phyloP scores from a whole-genome alignment of 2,329 filamentous ascomycete species.

The Periglandula ipomoeae region DNA sequence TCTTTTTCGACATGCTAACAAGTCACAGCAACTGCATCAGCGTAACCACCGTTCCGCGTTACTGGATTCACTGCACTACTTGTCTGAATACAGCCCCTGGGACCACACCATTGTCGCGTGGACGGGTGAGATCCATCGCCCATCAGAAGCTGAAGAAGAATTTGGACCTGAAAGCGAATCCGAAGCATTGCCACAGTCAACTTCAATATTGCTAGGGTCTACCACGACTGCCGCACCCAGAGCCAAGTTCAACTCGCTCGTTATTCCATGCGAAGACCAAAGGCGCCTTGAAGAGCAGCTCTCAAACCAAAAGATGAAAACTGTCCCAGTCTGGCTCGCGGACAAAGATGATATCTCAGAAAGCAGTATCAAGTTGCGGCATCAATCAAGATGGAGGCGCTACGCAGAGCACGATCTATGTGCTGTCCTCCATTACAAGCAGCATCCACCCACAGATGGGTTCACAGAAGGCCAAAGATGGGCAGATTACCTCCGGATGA shows the following conservation, averaged over 20 bases:
- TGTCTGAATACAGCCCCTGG: constrained; percentile 76
- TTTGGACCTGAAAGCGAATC: not conserved
- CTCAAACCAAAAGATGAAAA: constrained; percentile 61
- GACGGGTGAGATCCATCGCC: constrained; percentile 68
- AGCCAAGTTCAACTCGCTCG: constrained; percentile 4
- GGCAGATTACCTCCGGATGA: constrained; percentile 90
- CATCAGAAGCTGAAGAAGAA: constrained; percentile 15
- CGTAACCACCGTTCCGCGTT: constrained; percentile 81
- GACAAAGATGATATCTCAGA: constrained; percentile 57
- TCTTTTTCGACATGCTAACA: not conserved
- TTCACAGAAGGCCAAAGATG: constrained; percentile 70
- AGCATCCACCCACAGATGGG: constrained; percentile 79
- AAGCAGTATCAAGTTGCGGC: constrained; percentile 52
- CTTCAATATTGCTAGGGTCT: not conserved
- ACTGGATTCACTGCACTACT: constrained; percentile 79
- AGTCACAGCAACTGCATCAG: constrained; percentile 4
- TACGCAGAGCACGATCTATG: constrained; percentile 89
- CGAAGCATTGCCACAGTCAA: not conserved
- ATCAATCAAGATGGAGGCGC: constrained; percentile 76
- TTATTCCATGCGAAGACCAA: constrained; percentile 55
- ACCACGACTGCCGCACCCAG: not conserved
- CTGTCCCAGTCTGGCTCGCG: constrained; percentile 79
- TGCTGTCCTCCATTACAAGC: constrained; percentile 90
- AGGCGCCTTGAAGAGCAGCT: constrained; percentile 64
- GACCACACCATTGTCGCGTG: constrained; percentile 87